Evolutionary conservation across 148 eudicot species (phyloP).

Genomic region (Silene conica): DNA sequence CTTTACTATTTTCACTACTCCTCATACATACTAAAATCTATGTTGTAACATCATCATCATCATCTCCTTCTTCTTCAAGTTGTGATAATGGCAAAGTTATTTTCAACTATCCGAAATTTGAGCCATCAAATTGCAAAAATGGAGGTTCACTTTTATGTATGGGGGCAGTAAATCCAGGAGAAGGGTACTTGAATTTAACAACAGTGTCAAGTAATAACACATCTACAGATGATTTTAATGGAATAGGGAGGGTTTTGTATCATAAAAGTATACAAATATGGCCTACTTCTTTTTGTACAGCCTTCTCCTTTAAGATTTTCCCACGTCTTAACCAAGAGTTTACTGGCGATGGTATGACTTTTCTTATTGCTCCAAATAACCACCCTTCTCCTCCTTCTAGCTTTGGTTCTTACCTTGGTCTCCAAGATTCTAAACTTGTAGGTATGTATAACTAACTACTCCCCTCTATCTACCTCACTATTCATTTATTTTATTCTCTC

Average conservation of each 20-base stretch:
- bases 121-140: slow-evolving; percentile 33
- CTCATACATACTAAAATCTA: background rate
- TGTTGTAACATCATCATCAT: background rate
- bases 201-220: slow-evolving; percentile 24
- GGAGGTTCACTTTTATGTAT: slow-evolving; percentile 39
- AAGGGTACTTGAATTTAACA: slow-evolving; percentile 47
- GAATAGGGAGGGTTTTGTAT: slow-evolving; percentile 44
- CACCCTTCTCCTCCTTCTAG: slow-evolving; percentile 44
- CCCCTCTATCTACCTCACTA: no score
- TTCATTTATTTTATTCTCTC: no score
- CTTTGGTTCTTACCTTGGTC: slow-evolving; percentile 56
- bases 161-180: slow-evolving; percentile 37
- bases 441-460: slow-evolving; percentile 20
- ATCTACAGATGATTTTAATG: slow-evolving; percentile 17
- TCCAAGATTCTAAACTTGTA: slow-evolving; percentile 44
- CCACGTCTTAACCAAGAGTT: slow-evolving; percentile 11
- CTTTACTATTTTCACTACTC: background rate
- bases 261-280: slow-evolving; percentile 34
- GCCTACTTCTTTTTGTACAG: slow-evolving; percentile 58
- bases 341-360: slow-evolving; percentile 67
- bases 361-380: slow-evolving; percentile 50
- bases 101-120: slow-evolving; percentile 44
- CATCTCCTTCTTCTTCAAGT: background rate
- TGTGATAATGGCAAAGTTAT: slow-evolving; percentile 13
- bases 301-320: slow-evolving; percentile 40